A percentile compares a stretch with the other conserved stretches of the same genome.
phyloP scores from a whole-genome alignment of 768 basidiomycete genomes.

The Chalciporus pseudorubinellus region DNA sequence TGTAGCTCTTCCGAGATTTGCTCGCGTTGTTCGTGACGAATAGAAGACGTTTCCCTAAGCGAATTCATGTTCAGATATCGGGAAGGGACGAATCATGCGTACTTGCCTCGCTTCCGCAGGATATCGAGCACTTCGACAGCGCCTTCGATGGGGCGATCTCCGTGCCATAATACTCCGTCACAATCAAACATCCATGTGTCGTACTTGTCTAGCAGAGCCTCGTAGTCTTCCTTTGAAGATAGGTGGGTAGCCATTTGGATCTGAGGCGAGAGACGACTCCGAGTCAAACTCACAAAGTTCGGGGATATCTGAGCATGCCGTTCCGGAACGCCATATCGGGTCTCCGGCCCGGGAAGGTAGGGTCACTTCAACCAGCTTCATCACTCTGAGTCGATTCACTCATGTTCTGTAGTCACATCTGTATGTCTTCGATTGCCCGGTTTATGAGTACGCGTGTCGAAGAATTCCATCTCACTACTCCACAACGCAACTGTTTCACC shows the following conservation, averaged over 20 bases:
- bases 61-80: conserved; percentile 1
- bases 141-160: conserved; percentile 75
- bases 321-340: too few relatives aligned
- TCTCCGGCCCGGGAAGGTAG: too few relatives aligned
- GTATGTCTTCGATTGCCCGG: too few relatives aligned
- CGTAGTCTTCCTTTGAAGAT: conserved; percentile 44
- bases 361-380: too few relatives aligned
- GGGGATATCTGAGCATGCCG: too few relatives aligned
- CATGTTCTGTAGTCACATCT: too few relatives aligned
- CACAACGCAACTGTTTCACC: too few relatives aligned
- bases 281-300: too few relatives aligned
- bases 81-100: conserved; percentile 1
- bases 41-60: conserved; percentile 70
- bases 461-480: too few relatives aligned
- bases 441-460: too few relatives aligned
- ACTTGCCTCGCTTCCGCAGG: conserved; percentile 70
- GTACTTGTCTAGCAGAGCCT: conserved; percentile 55
- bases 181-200: conserved; percentile 98
- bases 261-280: not conserved
- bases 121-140: conserved; percentile 70
- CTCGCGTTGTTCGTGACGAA: conserved; percentile 99
- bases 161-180: conserved; percentile 93
- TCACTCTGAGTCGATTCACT: too few relatives aligned
- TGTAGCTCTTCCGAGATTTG: conserved; percentile 86
- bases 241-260: conserved; percentile 22